phyloP scores from a whole-genome alignment of 1,284 basidiomycete genomes.

The Afroboletus lepidellus region DNA sequence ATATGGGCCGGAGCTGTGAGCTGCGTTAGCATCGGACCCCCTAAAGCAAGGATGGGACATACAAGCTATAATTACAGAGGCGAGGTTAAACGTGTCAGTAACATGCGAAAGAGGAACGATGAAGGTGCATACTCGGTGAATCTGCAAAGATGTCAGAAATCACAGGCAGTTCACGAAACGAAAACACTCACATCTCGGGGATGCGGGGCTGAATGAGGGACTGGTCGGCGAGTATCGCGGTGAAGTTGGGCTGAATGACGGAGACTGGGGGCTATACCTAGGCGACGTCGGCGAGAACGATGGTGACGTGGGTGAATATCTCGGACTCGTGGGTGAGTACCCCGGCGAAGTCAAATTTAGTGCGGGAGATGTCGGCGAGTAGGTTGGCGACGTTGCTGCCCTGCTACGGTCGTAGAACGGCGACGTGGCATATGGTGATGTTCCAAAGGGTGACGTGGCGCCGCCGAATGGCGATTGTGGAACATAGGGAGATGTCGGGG shows the following conservation, averaged over 20 bases:
- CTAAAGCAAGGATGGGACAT: conserved; percentile 30
- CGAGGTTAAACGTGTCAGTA: conserved; percentile 17
- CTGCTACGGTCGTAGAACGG: conserved; percentile 72
- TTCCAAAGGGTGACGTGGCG: conserved; percentile 79
- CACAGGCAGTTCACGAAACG: conserved; percentile 6
- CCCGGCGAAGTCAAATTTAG: conserved; percentile 79
- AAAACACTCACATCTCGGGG: conserved; percentile 68
- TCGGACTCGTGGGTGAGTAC: conserved; percentile 87
- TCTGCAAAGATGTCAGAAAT: conserved; percentile 45
- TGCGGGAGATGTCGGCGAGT: conserved; percentile 81
- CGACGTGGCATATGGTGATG: conserved; percentile 76
- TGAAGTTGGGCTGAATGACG: conserved; percentile 83
- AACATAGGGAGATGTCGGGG: conserved; percentile 85
- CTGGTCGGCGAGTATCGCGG: conserved; percentile 84
- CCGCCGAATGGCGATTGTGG: conserved; percentile 83
- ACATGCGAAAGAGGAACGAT: conserved; percentile 6
- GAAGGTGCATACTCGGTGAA: conserved; percentile 67
- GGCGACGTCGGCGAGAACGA: conserved; percentile 86
- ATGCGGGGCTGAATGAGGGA: conserved; percentile 85
- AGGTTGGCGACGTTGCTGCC: conserved; percentile 77
- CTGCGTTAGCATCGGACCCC: conserved; percentile 10
- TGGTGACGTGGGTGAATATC: conserved; percentile 83
- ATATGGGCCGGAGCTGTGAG: conserved; percentile 65
- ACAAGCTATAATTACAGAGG: conserved; percentile 50
- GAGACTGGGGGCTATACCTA: conserved; percentile 78